phyloP scores from a whole-genome alignment of 345 rosid genomes.

The Firmiana major region DNA sequence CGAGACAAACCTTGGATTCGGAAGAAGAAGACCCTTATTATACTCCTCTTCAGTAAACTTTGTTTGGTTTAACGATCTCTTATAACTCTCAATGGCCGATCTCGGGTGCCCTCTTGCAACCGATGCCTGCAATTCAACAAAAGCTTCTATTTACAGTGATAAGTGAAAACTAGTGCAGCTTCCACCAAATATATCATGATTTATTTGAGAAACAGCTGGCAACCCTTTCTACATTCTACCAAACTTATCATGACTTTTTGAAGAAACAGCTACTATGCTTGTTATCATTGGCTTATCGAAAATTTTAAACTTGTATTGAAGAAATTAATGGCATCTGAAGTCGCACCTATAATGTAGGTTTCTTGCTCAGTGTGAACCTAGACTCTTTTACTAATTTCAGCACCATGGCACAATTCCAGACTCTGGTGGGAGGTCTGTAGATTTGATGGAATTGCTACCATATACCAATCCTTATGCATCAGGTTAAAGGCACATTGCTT shows the following conservation, averaged over 20 bases:
- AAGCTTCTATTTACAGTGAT: background rate
- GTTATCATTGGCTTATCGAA: background rate
- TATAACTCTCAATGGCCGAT: slow-evolving; percentile 47
- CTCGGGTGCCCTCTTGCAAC: slow-evolving; percentile 59
- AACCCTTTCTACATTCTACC: background rate
- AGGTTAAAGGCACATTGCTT: background rate
- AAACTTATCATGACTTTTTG: background rate
- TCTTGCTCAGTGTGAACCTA: background rate
- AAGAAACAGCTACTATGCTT: background rate
- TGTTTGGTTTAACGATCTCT: slow-evolving; percentile 24
- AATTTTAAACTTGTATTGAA: background rate
- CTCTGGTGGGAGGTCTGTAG: background rate
- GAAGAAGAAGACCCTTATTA: slow-evolving; percentile 33
- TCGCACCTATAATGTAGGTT: background rate
- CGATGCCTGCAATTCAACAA: slow-evolving; percentile 40
- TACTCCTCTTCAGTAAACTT: slow-evolving; percentile 40
- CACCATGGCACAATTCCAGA: background rate
- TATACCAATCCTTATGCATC: background rate
- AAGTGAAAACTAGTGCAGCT: background rate
- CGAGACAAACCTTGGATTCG: slow-evolving; percentile 27
- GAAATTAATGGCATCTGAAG: background rate
- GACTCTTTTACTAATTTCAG: background rate
- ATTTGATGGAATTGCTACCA: background rate
- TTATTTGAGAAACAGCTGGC: too few relatives aligned
- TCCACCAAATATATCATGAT: too few relatives aligned